Evolutionary conservation across 23 red algal species (phyloP).

Genomic region (Gracilariopsis chorda): DNA sequence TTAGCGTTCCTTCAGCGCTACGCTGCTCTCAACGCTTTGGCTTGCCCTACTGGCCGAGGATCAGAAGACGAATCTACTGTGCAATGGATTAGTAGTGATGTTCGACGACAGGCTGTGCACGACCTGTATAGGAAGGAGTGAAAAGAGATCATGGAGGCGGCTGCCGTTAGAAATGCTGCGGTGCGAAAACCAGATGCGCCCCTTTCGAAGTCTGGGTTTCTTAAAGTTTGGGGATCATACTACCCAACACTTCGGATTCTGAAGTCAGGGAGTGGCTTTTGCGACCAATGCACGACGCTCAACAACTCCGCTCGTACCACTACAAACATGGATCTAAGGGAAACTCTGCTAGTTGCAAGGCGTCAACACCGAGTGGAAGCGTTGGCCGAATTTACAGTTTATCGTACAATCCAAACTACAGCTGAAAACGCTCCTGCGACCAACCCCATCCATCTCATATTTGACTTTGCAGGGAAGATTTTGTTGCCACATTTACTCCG

Average conservation of each 20-base stretch:
- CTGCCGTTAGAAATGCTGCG: background rate
- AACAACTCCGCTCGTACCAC: background rate
- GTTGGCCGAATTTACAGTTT: background rate
- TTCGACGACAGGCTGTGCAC: background rate
- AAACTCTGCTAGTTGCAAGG: background rate
- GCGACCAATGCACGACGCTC: background rate
- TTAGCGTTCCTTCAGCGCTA: background rate
- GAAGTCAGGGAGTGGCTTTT: background rate
- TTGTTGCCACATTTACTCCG: constrained; percentile 7
- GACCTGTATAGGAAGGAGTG: background rate
- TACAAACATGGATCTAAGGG: background rate
- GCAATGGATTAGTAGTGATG: background rate
- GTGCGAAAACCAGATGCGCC: background rate
- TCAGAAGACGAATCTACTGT: background rate
- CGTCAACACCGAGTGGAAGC: background rate
- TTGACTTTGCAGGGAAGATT: constrained; percentile 45
- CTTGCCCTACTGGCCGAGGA: background rate
- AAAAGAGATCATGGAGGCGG: background rate
- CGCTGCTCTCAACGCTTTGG: background rate
- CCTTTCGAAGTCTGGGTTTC: background rate
- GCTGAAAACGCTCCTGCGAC: background rate
- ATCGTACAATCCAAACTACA: background rate
- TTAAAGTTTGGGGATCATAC: background rate
- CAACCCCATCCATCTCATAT: background rate
- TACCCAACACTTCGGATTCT: background rate